A percentile compares a stretch with the other conserved stretches of the same genome.
Conservation (phyloP, 352 stramenopile species). For the Pythium insidiosum region DNA sequence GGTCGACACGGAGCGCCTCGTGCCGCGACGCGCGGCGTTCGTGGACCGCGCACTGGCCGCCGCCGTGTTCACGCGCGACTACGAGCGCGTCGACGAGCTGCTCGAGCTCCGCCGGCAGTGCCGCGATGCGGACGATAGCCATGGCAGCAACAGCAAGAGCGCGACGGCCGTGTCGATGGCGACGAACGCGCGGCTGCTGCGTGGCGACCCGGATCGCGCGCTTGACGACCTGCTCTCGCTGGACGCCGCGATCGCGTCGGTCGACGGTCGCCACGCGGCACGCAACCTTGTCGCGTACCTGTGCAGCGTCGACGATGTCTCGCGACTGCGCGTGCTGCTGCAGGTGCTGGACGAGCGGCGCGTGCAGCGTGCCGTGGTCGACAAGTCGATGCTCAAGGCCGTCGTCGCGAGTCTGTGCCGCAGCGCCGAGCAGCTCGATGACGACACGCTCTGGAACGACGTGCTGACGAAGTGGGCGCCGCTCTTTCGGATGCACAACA, state of each 20-base stretch:
- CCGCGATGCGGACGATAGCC: background rate
- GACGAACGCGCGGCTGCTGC: conserved; percentile 44
- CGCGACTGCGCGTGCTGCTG: conserved; percentile 26
- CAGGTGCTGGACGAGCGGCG: conserved; percentile 22
- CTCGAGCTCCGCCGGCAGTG: conserved; percentile 20
- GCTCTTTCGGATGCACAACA: background rate
- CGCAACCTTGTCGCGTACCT: conserved; percentile 44
- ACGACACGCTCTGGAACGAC: background rate
- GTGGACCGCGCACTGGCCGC: conserved; percentile 44
- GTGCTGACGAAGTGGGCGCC: background rate
- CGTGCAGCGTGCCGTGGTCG: conserved; percentile 20
- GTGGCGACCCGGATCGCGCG: no score
- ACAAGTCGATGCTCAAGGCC: conserved; percentile 20
- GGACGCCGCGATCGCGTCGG: conserved; percentile 26
- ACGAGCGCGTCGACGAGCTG: conserved; percentile 29
- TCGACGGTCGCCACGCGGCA: conserved; percentile 14
- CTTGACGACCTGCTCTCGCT: no score
- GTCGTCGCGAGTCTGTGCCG: conserved; percentile 24
- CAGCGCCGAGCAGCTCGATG: background rate
- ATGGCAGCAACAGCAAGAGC: no score
- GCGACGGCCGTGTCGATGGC: conserved; percentile 31
- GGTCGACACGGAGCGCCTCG: conserved; percentile 35
- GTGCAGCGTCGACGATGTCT: conserved; percentile 21
- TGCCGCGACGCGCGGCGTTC: conserved; percentile 18
- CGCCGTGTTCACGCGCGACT: conserved; percentile 42